phyloP scores from a whole-genome alignment of 306 rosid species.

The Sicyos edulis region DNA sequence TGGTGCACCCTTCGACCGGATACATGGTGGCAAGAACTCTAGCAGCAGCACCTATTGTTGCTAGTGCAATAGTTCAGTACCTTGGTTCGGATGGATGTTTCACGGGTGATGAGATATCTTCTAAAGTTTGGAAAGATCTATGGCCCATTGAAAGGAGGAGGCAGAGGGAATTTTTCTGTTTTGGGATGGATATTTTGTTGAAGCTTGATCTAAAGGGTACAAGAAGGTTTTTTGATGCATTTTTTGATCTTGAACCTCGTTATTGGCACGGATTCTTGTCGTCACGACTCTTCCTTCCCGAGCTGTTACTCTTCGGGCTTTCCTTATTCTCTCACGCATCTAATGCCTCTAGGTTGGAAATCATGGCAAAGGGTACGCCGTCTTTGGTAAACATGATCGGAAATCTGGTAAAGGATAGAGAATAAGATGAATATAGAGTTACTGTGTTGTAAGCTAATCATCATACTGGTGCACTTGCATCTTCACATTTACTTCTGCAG shows the following conservation, averaged over 20 bases:
- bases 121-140: slow-evolving; percentile 77
- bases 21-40: slow-evolving; percentile 98
- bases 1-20: slow-evolving; percentile 99
- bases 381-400: slow-evolving; percentile 88
- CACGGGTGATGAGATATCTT: slow-evolving; percentile 52
- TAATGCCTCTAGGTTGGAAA: slow-evolving; percentile 76
- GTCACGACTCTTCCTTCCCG: slow-evolving; percentile 85
- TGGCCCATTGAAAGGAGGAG: slow-evolving; percentile 93
- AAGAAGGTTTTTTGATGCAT: slow-evolving; percentile 79
- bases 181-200: slow-evolving; percentile 89
- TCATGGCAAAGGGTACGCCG: slow-evolving; percentile 91
- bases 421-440: slow-evolving; percentile 33
- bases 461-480: slow-evolving; percentile 24
- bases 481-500: slow-evolving; percentile 21
- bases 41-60: slow-evolving; percentile 90
- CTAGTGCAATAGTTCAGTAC: slow-evolving; percentile 64
- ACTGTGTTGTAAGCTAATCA: slow-evolving; percentile 39
- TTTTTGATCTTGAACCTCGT: slow-evolving; percentile 87
- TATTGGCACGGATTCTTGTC: slow-evolving; percentile 98
- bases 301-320: slow-evolving; percentile 64
- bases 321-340: slow-evolving; percentile 92
- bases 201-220: slow-evolving; percentile 88
- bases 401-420: slow-evolving; percentile 79
- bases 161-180: slow-evolving; percentile 97
- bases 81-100: slow-evolving; percentile 55